Base-by-base conservation (phyloP, 352 stramenopile genomes). In the Elongisporangium senticosum region DNA sequence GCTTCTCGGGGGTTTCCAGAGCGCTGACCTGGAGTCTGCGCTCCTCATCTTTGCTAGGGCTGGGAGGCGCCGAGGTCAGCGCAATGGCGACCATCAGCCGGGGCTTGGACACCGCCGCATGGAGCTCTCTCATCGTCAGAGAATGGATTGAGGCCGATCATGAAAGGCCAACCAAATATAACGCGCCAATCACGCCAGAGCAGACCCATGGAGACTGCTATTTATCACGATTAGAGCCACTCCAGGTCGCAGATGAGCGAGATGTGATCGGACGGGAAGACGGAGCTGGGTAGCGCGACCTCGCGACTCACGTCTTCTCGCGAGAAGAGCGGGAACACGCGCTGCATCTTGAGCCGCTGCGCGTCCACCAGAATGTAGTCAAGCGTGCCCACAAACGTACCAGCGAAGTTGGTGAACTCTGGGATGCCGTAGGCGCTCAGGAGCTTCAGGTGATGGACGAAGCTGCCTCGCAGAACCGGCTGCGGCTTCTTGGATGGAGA, bases 191-290 rank as follows among this genome's bases (percentile, higher is more conserved):
- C 33, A 43, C 33, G 11, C 33, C 33, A 17, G 10, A 15, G 13
- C 33, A 43, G 33, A 17, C 13, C 11, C 33, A 43, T 4, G 33
- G 26, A 37, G 26, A 11, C 26, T 13, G 33, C 33, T 43, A 43
- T 43, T 43, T 43, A 43, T 43, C 33, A 17, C 33, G 33, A 43
- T 43, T 43, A 43, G 33, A 60, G 65, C 79, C 77, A 91, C 0
- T 37, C 57, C 24, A 93, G 63, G 58, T 93, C 84, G 21, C 69
- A 85, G 8, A 90, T 65, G n/a, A 93, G 65, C 28, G 84, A 90
- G 26, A 93, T 64, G 28, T 91, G 84, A 57, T 93, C 84, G 3
- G 84, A 93, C 11, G 84, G 82, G 54, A 93, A 89, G 11, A 65
- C 71, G n/a, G 72, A 83, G 26, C 82, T 89, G 4, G 84, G 84